Conservation (phyloP, 345 rosid genomes). For the Gossypium arboreum region DNA sequence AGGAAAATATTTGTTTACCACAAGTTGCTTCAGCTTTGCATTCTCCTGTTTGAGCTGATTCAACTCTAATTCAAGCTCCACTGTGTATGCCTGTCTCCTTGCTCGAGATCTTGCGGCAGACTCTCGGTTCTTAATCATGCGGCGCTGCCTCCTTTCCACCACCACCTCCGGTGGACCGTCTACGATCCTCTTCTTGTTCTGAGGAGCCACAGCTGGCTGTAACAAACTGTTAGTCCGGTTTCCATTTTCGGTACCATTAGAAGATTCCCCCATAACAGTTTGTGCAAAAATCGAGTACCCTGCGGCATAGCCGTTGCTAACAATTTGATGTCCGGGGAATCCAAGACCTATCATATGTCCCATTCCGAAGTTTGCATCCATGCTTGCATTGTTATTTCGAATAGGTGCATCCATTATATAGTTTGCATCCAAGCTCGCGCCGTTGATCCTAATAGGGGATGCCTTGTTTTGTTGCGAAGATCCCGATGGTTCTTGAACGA, state of each 20-base stretch:
- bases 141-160: slow-evolving; percentile 71
- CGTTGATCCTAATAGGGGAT: background rate
- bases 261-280: slow-evolving; percentile 35
- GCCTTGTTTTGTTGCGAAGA: background rate
- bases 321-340: slow-evolving; percentile 21
- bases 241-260: slow-evolving; percentile 30
- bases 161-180: slow-evolving; percentile 72
- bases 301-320: slow-evolving; percentile 27
- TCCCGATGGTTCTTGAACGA: slow-evolving; percentile 16
- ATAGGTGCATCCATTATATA: background rate
- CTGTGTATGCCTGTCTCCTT: slow-evolving; percentile 91
- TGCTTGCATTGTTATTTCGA: slow-evolving; percentile 17
- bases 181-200: slow-evolving; percentile 44
- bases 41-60: slow-evolving; percentile 79
- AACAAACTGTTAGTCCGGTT: slow-evolving; percentile 23
- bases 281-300: slow-evolving; percentile 29
- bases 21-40: slow-evolving; percentile 46
- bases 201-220: slow-evolving; percentile 28
- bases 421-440: background rate
- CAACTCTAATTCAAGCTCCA: slow-evolving; percentile 78
- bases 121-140: slow-evolving; percentile 92
- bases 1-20: slow-evolving; percentile 39
- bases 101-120: slow-evolving; percentile 97
- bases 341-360: slow-evolving; percentile 30
- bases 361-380: slow-evolving; percentile 33